These are phyloP conservation scores for Dipteronia sinensis DNA, from an alignment of 345 rosid genomes.

Conservation along the genomic window DNA sequence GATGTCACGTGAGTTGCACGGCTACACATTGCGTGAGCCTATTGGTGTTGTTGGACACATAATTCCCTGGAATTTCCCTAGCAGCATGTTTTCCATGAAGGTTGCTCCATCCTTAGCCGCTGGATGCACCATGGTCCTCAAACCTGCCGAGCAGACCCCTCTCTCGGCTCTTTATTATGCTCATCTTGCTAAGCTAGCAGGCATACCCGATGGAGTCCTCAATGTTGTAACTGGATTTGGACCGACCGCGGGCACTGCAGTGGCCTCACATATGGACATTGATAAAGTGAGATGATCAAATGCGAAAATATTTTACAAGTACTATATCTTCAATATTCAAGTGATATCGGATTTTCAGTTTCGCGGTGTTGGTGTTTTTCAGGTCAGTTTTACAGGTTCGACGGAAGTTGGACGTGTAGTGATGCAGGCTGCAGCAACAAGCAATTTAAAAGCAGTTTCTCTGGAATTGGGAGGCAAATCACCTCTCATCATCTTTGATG, in stretches of 20 bases:
- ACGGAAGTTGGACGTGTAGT: conserved; percentile 70
- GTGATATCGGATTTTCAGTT: not conserved
- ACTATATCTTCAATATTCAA: not conserved
- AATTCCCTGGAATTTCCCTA: conserved; percentile 89
- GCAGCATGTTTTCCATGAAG: conserved; percentile 60
- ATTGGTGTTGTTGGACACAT: conserved; percentile 79
- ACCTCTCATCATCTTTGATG: conserved; percentile 74
- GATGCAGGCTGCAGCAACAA: conserved; percentile 74
- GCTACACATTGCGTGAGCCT: conserved; percentile 79
- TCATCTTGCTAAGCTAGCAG: conserved; percentile 53
- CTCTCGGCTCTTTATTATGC: conserved; percentile 82
- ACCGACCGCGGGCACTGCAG: conserved; percentile 76
- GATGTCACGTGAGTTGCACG: conserved; percentile 59
- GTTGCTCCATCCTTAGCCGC: conserved; percentile 76
- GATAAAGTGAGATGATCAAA: conserved; percentile 51
- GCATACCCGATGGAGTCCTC: conserved; percentile 81
- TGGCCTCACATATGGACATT: conserved; percentile 77
- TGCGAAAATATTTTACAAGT: not conserved
- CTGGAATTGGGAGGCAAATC: conserved; percentile 91
- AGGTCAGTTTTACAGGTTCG: conserved; percentile 91
- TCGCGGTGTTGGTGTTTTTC: not conserved
- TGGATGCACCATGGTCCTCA: conserved; percentile 84
- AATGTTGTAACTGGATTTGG: conserved; percentile 82
- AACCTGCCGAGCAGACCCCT: conserved; percentile 93
- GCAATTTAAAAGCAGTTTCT: conserved; percentile 72